phyloP scores from a whole-genome alignment of 2,329 filamentous ascomycete genomes.

The Colletotrichum agaves region DNA sequence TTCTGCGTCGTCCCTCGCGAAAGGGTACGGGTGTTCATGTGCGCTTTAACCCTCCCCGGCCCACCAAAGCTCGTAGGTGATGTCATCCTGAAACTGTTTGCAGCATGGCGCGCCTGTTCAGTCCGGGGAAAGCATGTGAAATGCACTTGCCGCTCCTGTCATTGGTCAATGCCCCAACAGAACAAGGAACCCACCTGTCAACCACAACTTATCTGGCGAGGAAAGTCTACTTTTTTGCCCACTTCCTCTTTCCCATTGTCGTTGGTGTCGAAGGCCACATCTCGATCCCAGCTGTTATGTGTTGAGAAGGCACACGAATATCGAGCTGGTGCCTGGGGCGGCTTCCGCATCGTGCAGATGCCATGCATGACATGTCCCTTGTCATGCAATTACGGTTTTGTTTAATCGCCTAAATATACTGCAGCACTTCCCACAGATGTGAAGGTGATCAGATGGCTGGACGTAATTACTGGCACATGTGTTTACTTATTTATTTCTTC shows the following conservation, averaged over 20 bases:
- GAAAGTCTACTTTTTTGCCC: background rate
- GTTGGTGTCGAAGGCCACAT: background rate
- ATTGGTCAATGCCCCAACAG: constrained; percentile 27
- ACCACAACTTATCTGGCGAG: background rate
- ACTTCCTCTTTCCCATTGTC: background rate
- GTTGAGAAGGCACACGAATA: too few species aligned
- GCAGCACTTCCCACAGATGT: too few species aligned
- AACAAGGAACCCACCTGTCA: constrained; percentile 1
- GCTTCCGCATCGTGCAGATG: constrained; percentile 1
- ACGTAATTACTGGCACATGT: too few species aligned
- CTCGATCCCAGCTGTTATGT: background rate
- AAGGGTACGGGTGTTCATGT: background rate
- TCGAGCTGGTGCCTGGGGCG: background rate
- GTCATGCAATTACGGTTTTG: background rate
- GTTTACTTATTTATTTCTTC: background rate
- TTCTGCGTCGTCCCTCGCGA: too few species aligned
- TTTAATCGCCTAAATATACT: background rate
- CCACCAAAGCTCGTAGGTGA: constrained; percentile 32
- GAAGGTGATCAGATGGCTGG: background rate
- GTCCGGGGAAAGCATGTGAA: constrained; percentile 38
- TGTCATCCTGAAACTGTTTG: constrained; percentile 38
- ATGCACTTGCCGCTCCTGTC: background rate
- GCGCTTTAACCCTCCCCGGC: constrained; percentile 13
- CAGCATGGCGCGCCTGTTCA: constrained; percentile 10
- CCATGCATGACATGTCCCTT: background rate